phyloP scores from a whole-genome alignment of 768 basidiomycete species.

The Pisolithus sp. region DNA sequence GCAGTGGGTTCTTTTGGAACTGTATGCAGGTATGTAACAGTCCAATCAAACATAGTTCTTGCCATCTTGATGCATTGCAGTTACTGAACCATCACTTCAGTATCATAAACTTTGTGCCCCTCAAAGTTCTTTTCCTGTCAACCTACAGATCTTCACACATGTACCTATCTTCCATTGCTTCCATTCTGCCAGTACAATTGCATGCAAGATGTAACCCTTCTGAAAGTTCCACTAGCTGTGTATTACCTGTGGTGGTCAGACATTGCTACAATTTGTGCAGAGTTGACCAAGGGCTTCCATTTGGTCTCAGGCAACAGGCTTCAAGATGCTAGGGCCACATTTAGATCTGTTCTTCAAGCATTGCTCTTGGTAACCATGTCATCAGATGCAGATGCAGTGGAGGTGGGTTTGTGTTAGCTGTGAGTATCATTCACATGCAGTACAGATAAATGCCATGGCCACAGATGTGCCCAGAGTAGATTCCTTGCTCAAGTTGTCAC shows the following conservation, averaged over 20 bases:
- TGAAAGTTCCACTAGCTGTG: conserved; percentile 69
- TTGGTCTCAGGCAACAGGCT: conserved; percentile 83
- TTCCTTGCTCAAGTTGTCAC: no score
- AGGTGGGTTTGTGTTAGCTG: no score
- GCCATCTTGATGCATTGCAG: conserved; percentile 30
- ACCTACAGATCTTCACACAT: conserved; percentile 86
- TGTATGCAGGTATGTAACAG: conserved; percentile 75
- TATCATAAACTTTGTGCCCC: conserved; percentile 76
- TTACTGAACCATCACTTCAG: conserved; percentile 92
- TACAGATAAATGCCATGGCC: no score
- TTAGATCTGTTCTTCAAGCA: conserved; percentile 78
- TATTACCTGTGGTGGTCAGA: conserved; percentile 72
- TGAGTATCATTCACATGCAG: no score
- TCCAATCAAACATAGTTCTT: neutral
- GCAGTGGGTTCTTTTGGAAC: conserved; percentile 94
- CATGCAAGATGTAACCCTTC: conserved; percentile 81
- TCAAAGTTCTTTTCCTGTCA: conserved; percentile 84
- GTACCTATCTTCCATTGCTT: conserved; percentile 81
- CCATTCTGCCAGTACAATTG: conserved; percentile 80
- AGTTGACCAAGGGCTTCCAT: conserved; percentile 82
- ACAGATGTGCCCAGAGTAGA: no score
- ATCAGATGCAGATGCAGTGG: conserved; percentile 79
- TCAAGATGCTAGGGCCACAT: conserved; percentile 68
- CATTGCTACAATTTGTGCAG: conserved; percentile 67
- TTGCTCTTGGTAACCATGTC: conserved; percentile 75